phyloP scores from a whole-genome alignment of 1,139 yeast genomes.

The Meyerozyma smithsonii region DNA sequence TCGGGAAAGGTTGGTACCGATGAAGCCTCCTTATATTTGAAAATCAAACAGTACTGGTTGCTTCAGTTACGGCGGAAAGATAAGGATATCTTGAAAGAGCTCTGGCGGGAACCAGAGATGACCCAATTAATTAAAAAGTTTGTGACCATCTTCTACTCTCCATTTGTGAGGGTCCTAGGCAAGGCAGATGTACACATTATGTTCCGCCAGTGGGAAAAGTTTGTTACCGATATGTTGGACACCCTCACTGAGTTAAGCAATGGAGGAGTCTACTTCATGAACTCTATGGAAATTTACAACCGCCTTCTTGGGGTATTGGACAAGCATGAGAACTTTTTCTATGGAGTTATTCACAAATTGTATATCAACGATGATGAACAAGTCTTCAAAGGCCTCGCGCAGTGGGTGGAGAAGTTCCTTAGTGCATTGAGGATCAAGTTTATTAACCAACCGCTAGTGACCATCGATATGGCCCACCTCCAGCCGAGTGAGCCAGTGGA shows the following conservation, averaged over 20 bases:
- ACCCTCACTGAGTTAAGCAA: constrained; percentile 44
- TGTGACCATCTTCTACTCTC: constrained; percentile 76
- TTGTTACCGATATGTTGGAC: constrained; percentile 64
- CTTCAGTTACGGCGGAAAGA: constrained; percentile 67
- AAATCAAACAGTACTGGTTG: constrained; percentile 59
- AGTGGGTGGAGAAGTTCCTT: constrained; percentile 62
- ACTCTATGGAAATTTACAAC: constrained; percentile 53
- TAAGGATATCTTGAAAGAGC: constrained; percentile 63
- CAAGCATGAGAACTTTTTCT: constrained; percentile 65
- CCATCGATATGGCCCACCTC: constrained; percentile 34
- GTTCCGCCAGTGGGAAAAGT: constrained; percentile 65
- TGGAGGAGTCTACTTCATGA: constrained; percentile 44
- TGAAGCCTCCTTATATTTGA: constrained; percentile 32
- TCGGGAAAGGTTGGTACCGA: constrained; percentile 12
- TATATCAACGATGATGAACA: constrained; percentile 69
- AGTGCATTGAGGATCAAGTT: constrained; percentile 58
- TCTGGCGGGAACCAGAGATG: constrained; percentile 84
- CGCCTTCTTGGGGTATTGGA: constrained; percentile 60
- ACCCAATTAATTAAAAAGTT: constrained; percentile 66
- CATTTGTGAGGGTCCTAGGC: constrained; percentile 71
- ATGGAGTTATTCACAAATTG: constrained; percentile 70
- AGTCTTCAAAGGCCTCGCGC: constrained; percentile 63
- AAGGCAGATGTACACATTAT: constrained; percentile 75
- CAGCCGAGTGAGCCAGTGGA: constrained; percentile 16
- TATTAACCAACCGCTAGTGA: constrained; percentile 42